These are phyloP conservation scores for Dioscorea dumetorum DNA, from an alignment of 106 monocot species.

Conservation along the genomic window DNA sequence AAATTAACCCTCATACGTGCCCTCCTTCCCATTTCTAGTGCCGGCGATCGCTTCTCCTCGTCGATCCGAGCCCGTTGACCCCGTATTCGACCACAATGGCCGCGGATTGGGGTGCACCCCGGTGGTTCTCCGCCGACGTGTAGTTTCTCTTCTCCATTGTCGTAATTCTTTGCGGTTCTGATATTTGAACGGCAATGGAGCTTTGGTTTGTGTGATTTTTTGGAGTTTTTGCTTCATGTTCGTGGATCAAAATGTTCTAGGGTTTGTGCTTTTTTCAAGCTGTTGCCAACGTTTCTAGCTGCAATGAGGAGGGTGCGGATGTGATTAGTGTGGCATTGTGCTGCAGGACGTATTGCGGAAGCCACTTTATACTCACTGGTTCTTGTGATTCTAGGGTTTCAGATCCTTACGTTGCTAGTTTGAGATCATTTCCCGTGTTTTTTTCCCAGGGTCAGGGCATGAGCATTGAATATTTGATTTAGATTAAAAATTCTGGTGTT, in stretches of 20 bases:
- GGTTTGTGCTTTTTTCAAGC: background rate
- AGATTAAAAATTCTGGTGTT: background rate
- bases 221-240: background rate
- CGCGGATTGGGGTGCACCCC: background rate
- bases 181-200: background rate
- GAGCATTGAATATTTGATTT: background rate
- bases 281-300: background rate
- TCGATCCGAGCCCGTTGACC: constrained; percentile 5
- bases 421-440: background rate
- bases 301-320: background rate
- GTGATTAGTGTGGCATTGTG: background rate
- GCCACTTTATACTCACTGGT: too few relatives aligned
- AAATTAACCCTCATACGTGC: background rate
- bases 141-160: background rate
- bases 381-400: background rate
- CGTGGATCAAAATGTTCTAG: background rate
- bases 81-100: constrained; percentile 1
- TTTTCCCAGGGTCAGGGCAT: background rate
- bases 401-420: background rate
- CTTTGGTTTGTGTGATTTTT: background rate
- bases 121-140: background rate
- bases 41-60: background rate
- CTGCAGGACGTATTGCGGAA: background rate
- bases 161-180: background rate
- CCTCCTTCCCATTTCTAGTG: background rate